phyloP scores from a whole-genome alignment of 208 protist genomes.

The Leishmania braziliensis region DNA sequence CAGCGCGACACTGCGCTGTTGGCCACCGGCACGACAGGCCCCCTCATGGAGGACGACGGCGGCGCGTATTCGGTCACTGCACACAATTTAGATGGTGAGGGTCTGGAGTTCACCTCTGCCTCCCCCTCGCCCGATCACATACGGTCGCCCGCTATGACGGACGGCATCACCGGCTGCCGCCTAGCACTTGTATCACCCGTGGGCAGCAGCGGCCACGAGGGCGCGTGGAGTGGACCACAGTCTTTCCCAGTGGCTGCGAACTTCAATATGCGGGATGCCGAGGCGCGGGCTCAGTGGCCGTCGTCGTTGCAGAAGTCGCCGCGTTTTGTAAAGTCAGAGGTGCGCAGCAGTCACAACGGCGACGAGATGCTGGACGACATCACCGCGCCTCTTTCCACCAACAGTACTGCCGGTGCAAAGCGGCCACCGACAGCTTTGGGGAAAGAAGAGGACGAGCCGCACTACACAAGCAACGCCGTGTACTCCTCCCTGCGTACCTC shows the following conservation, averaged over 20 bases:
- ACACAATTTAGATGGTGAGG: neutral
- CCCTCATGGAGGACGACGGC: neutral
- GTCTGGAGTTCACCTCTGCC: neutral
- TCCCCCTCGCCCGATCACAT: neutral
- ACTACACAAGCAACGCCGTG: neutral
- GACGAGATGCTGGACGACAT: neutral
- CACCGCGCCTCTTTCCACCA: neutral
- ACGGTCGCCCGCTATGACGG: neutral
- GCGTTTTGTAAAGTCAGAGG: neutral
- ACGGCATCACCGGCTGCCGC: neutral
- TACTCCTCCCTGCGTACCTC: constrained; percentile 14
- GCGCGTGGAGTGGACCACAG: neutral
- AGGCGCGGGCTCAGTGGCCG: neutral
- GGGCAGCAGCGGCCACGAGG: neutral
- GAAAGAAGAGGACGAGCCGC: neutral
- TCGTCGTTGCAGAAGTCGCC: neutral
- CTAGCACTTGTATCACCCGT: neutral
- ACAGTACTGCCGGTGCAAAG: neutral
- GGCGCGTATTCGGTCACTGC: neutral
- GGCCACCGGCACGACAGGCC: neutral
- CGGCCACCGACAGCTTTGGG: neutral
- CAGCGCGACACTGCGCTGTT: neutral
- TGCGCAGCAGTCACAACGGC: neutral
- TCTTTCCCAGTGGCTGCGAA: neutral
- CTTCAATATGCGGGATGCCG: neutral